Evolutionary conservation across 768 basidiomycete species (phyloP), one percentile per base, ranked within the genome.

Genomic region (Calocybe indica): DNA sequence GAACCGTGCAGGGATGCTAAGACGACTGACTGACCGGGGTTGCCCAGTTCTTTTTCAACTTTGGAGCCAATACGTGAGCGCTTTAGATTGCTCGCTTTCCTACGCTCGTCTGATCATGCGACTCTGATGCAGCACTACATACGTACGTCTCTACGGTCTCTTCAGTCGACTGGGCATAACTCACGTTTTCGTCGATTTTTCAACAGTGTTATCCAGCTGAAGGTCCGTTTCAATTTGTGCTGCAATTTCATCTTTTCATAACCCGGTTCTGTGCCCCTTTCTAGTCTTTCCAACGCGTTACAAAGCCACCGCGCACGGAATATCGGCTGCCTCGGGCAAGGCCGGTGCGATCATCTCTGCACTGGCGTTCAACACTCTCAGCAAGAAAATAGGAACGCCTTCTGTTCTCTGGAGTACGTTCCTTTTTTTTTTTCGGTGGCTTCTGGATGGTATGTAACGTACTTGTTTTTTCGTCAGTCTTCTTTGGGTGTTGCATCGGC

Each of bases 261-360:
- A 40, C 22, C 31, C 48, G n/a, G 42, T 32, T 37, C n/a, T n/a
- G n/a, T 34, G 10, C n/a, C 43, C 41, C 7, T 37, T 12, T n/a
- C 37, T 35, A 65, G 81, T 88, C 8, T 88, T 88, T 70, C 88
- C 88, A 0, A 90, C 88, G 1, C 72, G 80, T 34, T 88, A 80
- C 65, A 76, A 81, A 39, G 84, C 82, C 22, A 75, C 76, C 41
- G 87, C 86, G 10, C 88, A 89, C 59, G 88, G 88, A 29, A 66
- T 87, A 9, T 81, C 79, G 1, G 88, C 88, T 2, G 88, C 86
- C 0, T 67, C 66, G 36, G 88, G 88, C 13, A 90, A 91, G 59
- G 70, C 67, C 0, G 88, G 88, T 45, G 88, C 88, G 0, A 88
- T 91, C 70, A 75, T 88, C 53, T 80, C 83, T 8, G 81, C 83